Conservation (phyloP, 768 basidiomycete species). For the Mycena epipterygia region DNA sequence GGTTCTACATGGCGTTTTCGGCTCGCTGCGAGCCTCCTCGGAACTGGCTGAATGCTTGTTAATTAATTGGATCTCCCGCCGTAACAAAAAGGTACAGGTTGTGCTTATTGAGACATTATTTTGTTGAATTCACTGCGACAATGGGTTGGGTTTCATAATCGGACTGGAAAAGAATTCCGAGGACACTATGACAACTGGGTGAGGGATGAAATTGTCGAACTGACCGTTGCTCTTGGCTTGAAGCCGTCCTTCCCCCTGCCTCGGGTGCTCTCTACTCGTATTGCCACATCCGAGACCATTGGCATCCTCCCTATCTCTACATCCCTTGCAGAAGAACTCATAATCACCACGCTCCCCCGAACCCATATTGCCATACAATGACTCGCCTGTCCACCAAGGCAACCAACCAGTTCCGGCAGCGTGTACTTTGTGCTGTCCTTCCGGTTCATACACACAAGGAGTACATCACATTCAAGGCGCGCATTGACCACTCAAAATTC, state of each 20-base stretch:
- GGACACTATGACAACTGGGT: background rate
- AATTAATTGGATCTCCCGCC: background rate
- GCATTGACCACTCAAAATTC: background rate
- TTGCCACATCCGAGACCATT: background rate
- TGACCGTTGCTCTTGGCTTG: background rate
- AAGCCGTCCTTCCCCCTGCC: background rate
- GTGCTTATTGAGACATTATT: background rate
- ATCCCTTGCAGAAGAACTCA: background rate
- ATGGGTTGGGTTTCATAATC: background rate
- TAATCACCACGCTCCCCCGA: background rate
- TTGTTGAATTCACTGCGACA: background rate
- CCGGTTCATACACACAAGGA: slow-evolving; percentile 3
- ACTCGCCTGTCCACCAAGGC: background rate
- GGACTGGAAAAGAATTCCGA: background rate
- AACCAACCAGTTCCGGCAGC: background rate
- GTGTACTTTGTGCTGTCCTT: background rate
- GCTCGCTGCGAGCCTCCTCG: slow-evolving; percentile 34
- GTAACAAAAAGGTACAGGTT: background rate
- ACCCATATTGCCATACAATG: background rate
- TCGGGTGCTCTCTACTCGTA: background rate
- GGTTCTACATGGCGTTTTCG: background rate
- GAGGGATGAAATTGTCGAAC: background rate
- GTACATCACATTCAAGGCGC: background rate
- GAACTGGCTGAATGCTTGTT: slow-evolving; percentile 19
- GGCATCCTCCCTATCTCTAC: background rate